phyloP scores from a whole-genome alignment of 805 yeast species.

The Crinitomyces ghanaensis region DNA sequence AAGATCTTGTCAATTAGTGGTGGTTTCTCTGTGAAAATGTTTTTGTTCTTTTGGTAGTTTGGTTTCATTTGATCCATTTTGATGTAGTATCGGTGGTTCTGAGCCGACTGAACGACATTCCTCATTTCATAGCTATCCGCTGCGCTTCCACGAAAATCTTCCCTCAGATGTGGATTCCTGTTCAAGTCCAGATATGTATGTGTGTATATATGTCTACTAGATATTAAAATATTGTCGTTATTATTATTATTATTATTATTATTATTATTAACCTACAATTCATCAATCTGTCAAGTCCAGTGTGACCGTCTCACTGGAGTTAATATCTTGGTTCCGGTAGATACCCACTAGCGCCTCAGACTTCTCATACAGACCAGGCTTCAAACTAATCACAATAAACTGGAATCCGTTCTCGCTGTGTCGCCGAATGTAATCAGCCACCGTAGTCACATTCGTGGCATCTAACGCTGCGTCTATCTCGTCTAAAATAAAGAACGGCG shows the following conservation, averaged over 20 bases:
- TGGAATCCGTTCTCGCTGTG: slow-evolving; percentile 66
- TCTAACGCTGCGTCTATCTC: slow-evolving; percentile 99
- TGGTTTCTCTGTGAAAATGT: too few species aligned
- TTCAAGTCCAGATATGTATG: too few species aligned
- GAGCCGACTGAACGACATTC: too few species aligned
- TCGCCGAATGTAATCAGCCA: slow-evolving; percentile 74
- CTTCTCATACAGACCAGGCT: slow-evolving; percentile 74
- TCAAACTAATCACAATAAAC: slow-evolving; percentile 85
- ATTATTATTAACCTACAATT: too few species aligned
- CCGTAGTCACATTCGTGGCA: slow-evolving; percentile 70
- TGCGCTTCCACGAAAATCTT: too few species aligned
- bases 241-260: not conserved
- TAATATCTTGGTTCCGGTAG: slow-evolving; percentile 31
- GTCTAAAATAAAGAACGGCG: slow-evolving; percentile 92
- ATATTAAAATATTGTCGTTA: not conserved
- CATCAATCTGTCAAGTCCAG: slow-evolving; percentile 15
- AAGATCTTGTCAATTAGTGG: too few species aligned
- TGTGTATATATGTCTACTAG: not conserved
- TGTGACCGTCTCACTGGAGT: slow-evolving; percentile 17
- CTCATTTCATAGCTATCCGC: too few species aligned
- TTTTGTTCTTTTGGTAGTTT: too few species aligned
- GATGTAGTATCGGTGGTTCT: too few species aligned
- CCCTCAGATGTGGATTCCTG: too few species aligned
- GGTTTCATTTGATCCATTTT: too few species aligned
- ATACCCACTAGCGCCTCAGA: slow-evolving; percentile 91